A percentile compares a stretch with the other conserved stretches of the same genome.
Evolutionary conservation across 2,329 filamentous ascomycete species (phyloP).

Genomic region (Botrytis pseudocinerea): DNA sequence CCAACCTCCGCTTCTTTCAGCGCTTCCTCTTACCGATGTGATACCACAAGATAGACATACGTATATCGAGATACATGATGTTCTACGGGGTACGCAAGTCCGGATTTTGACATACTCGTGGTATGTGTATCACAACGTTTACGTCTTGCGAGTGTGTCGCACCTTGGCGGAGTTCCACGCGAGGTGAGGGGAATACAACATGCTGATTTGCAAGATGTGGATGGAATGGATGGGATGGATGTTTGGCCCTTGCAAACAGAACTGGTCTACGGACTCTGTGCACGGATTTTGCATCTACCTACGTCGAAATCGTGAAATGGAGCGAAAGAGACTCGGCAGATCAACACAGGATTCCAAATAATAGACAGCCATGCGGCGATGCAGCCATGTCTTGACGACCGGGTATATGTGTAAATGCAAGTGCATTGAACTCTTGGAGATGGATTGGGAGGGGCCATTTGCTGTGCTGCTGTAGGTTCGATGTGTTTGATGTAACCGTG

Average conservation of each 20-base stretch:
- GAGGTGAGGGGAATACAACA: not conserved
- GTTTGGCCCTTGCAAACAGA: not conserved
- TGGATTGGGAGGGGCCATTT: not conserved
- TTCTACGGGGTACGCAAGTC: not conserved
- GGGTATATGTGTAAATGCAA: not conserved
- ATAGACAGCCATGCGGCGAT: not conserved
- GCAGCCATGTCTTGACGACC: not conserved
- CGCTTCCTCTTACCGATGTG: not conserved
- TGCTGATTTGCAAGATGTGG: not conserved
- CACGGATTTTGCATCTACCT: not conserved
- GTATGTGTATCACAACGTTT: not conserved
- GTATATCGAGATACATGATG: not conserved
- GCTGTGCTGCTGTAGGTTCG: not conserved
- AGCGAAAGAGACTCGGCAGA: not conserved
- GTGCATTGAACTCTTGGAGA: not conserved
- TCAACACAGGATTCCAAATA: not conserved
- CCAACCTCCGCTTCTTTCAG: not conserved
- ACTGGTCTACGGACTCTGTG: not conserved
- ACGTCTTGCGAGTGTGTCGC: not conserved
- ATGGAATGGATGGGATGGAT: not conserved
- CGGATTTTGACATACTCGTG: not conserved
- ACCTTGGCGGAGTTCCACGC: not conserved
- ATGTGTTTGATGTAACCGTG: slow-evolving; percentile 10
- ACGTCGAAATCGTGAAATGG: not conserved
- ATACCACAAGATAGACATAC: not conserved